Evolutionary conservation across 495 filamentous ascomycete species (phyloP), one percentile per base, ranked within the genome.

Genomic region (Alectoria sarmentosa): DNA sequence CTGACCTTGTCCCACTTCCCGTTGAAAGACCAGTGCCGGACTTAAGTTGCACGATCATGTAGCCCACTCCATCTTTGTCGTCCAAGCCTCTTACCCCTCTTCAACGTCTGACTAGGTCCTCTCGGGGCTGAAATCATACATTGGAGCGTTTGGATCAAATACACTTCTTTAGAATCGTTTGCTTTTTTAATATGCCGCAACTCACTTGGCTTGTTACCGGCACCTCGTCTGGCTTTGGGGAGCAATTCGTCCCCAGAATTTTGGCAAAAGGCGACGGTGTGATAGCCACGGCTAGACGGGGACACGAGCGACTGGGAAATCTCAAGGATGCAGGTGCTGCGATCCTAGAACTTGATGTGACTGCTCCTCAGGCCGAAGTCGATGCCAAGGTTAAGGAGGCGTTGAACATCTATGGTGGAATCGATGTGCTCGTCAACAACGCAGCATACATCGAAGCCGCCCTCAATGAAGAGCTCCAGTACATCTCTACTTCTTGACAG

Each of bases 131-230:
- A n/a, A n/a, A n/a, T n/a, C n/a, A n/a, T n/a, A n/a, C n/a, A n/a
- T n/a, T n/a, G n/a, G n/a, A n/a, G n/a, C n/a, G n/a, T n/a, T n/a
- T n/a, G n/a, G n/a, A n/a, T n/a, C n/a, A n/a, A n/a, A n/a, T n/a
- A n/a, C n/a, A n/a, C n/a, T n/a, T n/a, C n/a, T n/a, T n/a, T n/a
- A n/a, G n/a, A n/a, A n/a, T n/a, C n/a, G n/a, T n/a, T n/a, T n/a
- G n/a, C n/a, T n/a, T n/a, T n/a, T n/a, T n/a, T n/a, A n/a, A n/a
- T 10, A 61, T 61, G 59, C 39, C 59, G 21, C 59, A 30, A 34
- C 59, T 44, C 2, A 73, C 78, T 34, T 81, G 79, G 78, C 73
- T 82, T 42, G 76, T 82, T 41, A 82, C 79, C 11, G 78, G 78
- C 41, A 72, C 74, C 64, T 76, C 77, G 21, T 73, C 75, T 30